Percentiles rank a stretch among this genome's conserved stretches.
These are phyloP conservation scores for Isabelozyma gotoi DNA, from an alignment of 805 yeast genomes.

Conservation along the genomic window DNA sequence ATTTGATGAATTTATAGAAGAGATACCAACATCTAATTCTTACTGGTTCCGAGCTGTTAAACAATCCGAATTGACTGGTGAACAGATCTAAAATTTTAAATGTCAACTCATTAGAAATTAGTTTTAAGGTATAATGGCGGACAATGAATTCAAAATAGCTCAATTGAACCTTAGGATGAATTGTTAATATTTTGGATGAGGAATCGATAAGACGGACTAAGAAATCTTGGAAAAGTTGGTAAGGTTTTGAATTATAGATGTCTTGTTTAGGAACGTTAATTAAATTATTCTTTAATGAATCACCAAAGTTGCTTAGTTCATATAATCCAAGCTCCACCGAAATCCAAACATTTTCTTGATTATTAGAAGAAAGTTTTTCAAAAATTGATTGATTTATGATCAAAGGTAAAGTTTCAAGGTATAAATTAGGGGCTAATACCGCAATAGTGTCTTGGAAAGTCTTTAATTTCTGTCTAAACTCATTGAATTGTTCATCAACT, in stretches of 20 bases:
- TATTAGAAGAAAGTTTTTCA: slow-evolving; percentile 5
- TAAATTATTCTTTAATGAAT: slow-evolving; percentile 74
- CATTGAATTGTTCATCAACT: slow-evolving; percentile 73
- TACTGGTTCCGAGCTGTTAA: slow-evolving; percentile 70
- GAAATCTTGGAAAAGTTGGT: slow-evolving; percentile 59
- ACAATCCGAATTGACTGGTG: slow-evolving; percentile 78
- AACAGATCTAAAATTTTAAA: slow-evolving; percentile 71
- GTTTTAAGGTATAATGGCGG: slow-evolving; percentile 60
- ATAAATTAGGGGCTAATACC: slow-evolving; percentile 55
- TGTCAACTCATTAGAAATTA: slow-evolving; percentile 41
- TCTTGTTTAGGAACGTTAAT: slow-evolving; percentile 68
- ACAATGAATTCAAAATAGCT: slow-evolving; percentile 82
- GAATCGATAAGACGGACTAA: slow-evolving; percentile 51
- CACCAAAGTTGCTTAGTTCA: slow-evolving; percentile 78
- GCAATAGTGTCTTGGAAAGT: slow-evolving; percentile 82
- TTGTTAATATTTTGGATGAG: slow-evolving; percentile 41
- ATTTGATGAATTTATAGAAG: slow-evolving; percentile 76
- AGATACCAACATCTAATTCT: slow-evolving; percentile 88
- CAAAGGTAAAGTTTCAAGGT: slow-evolving; percentile 56
- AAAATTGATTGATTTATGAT: slow-evolving; percentile 55
- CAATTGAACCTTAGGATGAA: slow-evolving; percentile 82
- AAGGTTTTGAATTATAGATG: slow-evolving; percentile 65
- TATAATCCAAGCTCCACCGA: slow-evolving; percentile 82
- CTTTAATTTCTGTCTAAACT: slow-evolving; percentile 71
- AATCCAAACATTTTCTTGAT: slow-evolving; percentile 60